These are phyloP conservation scores for Cladosporium sp. DNA, from an alignment of 2,329 filamentous ascomycete species.

Conservation along the genomic window DNA sequence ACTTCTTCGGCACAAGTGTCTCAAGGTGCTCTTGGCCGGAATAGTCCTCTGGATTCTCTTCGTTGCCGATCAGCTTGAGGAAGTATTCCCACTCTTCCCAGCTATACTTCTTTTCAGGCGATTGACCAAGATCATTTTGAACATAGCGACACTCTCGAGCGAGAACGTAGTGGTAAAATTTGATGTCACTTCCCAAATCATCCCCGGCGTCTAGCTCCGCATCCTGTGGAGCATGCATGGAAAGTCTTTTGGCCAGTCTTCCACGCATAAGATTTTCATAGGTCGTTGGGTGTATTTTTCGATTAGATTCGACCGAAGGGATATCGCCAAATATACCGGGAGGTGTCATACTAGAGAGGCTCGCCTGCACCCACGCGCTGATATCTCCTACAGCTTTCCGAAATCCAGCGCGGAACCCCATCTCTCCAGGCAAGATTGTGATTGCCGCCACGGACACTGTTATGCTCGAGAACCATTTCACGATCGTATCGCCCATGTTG, in stretches of 20 bases:
- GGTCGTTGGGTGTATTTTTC: too few relatives aligned
- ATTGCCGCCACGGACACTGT: constrained; percentile 51
- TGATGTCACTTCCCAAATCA: constrained; percentile 40
- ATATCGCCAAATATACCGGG: constrained; percentile 7
- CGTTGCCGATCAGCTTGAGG: constrained; percentile 41
- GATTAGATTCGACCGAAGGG: neutral
- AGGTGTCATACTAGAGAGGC: neutral
- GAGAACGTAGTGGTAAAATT: constrained; percentile 47
- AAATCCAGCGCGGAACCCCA: constrained; percentile 32
- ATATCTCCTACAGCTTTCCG: constrained; percentile 15
- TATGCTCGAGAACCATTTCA: constrained; percentile 49
- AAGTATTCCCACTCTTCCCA: constrained; percentile 45
- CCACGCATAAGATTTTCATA: constrained; percentile 14
- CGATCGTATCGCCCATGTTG: constrained; percentile 50
- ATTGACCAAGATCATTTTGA: constrained; percentile 36
- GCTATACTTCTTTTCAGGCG: constrained; percentile 32
- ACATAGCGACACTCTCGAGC: constrained; percentile 39
- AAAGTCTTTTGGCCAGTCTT: constrained; percentile 21
- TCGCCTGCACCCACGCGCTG: neutral
- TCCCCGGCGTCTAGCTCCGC: constrained; percentile 31
- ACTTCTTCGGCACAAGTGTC: constrained; percentile 14
- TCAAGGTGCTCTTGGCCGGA: constrained; percentile 23
- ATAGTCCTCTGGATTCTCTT: constrained; percentile 34
- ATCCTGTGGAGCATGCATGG: constrained; percentile 1
- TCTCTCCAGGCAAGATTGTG: constrained; percentile 48